phyloP scores from a whole-genome alignment of 345 rosid genomes.

The Combretum micranthum region DNA sequence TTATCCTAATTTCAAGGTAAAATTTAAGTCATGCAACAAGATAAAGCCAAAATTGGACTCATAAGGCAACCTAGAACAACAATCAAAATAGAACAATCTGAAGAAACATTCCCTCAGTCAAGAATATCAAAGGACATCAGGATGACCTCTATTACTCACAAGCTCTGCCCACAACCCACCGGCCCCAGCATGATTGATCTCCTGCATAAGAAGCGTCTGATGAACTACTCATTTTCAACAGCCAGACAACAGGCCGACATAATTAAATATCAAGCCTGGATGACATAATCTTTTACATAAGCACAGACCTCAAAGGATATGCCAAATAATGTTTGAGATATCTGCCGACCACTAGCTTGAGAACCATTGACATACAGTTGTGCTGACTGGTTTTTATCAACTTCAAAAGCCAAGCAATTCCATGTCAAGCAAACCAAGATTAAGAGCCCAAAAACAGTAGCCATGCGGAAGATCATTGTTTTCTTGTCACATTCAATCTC shows the following conservation, averaged over 20 bases:
- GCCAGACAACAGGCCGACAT: too few species aligned
- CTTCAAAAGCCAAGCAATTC: conserved; percentile 42
- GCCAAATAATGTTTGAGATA: conserved; percentile 82
- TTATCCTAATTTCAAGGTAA: too few species aligned
- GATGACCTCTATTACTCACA: conserved; percentile 83
- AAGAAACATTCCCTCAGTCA: neutral
- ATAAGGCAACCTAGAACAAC: too few species aligned
- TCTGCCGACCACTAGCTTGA: conserved; percentile 26
- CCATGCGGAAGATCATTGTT: conserved; percentile 34
- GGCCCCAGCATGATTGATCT: conserved; percentile 97
- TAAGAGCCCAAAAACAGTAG: conserved; percentile 28
- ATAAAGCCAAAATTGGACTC: too few species aligned
- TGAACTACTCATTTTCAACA: too few species aligned
- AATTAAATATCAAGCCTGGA: too few species aligned
- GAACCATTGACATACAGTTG: conserved; percentile 56
- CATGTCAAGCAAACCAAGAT: conserved; percentile 28
- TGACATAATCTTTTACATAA: neutral
- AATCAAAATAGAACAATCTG: too few species aligned
- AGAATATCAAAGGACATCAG: conserved; percentile 6
- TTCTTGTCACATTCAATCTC: conserved; percentile 31
- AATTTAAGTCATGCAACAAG: too few species aligned
- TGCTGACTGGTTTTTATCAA: conserved; percentile 35
- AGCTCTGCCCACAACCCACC: conserved; percentile 99
- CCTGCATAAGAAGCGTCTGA: conserved; percentile 37
- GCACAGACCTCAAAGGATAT: conserved; percentile 84